Evolutionary conservation across 2,329 filamentous ascomycete species (phyloP), one percentile per base, ranked within the genome.

Genomic region (Chaetomiaceae sp.): DNA sequence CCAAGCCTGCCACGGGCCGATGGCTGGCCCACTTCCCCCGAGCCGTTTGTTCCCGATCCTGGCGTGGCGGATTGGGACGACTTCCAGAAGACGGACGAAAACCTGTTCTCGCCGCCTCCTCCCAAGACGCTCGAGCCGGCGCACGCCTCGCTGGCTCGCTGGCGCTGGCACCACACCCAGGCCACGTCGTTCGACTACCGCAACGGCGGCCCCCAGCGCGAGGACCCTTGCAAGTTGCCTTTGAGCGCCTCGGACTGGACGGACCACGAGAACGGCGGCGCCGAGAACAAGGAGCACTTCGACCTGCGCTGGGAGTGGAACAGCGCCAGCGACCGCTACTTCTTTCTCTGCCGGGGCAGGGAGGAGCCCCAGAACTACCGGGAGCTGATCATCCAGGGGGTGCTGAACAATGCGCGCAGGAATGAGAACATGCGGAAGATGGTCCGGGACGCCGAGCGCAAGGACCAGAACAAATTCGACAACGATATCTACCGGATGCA

Each of bases 141-240:
- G 1, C 31, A 31, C 1, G 33, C 39, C 15, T 29, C 48, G 8
- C 6, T 58, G 42, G 33, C 33, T n/a, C 49, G 53, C 23, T 56
- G 53, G 53, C 36, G 46, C 2, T 51, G 33, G 46, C 7, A 34
- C 4, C 20, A 23, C 6, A 19, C 17, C n/a, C n/a, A 25, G 2
- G 39, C 34, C 14, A 47, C 22, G 12, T 29, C 29, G 1, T 54
- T 59, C 22, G 53, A 60, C 38, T 55, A 53, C 31, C 33, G 54
- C 6, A 6, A 57, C 9, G 59, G 59, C 3, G 59, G 59, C 3
- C 58, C 58, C 9, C 58, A 60, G n/a, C 44, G 37, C 7, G n/a
- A 25, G 3, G 36, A 60, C 17, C 54, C 58, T 9, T 60, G 53
- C 47, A 33, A 33, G 17, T 11, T 6, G 1, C 29, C 33, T 4